Base-by-base conservation (phyloP, 768 basidiomycete genomes). In the Auricularia cornea region DNA sequence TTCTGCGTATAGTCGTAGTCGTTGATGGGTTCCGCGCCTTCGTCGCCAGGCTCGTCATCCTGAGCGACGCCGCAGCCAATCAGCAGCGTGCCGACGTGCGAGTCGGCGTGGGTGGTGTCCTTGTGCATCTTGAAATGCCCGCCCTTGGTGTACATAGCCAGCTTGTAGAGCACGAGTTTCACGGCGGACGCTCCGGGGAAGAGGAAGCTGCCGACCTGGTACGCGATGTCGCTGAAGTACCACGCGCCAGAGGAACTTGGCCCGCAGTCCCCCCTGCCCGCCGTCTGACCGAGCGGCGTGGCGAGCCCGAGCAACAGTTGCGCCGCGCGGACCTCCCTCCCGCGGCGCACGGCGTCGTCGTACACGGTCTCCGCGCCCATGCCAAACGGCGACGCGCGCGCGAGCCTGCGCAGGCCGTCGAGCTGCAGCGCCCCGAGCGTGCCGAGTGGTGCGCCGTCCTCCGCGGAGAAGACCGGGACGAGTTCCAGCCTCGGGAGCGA, bases 51-150 rank as follows among this genome's bases (percentile, higher is more conserved):
- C 6, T 64, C 38, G 20, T 44, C 20, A 3, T 56, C 63, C 26
- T 23, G 2, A 18, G 67, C 59, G 60, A 75, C 71, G 11, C 73
- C 73, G 11, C 75, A 62, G 28, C 74, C 72, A 23, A 75, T 30
- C 29, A 76, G 68, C 64, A 76, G 74, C 3, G 74, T 74, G 31
- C 74, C 73, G 28, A 75, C 66, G 8, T 74, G 67, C 16, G 44
- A 48, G 32, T 67, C 71, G 3, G 60, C 66, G 52, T 72, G 65
- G 0, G 70, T 73, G 0, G 72, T 74, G 63, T 74, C 72, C 20
- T 70, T 70, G 60, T 73, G 73, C 3, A 63, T 11, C 52, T 68
- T 65, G 65, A 74, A 74, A 54, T 70, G 68, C 10, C 70, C 73
- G 3, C 64, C 69, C 0, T 71, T 70, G 0, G 72, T 73, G 57